A percentile compares a stretch with the other conserved stretches of the same genome.
Conservation (phyloP, 192 early-diverging fungal genomes). For the Gryganskiella cystojenkinii region DNA sequence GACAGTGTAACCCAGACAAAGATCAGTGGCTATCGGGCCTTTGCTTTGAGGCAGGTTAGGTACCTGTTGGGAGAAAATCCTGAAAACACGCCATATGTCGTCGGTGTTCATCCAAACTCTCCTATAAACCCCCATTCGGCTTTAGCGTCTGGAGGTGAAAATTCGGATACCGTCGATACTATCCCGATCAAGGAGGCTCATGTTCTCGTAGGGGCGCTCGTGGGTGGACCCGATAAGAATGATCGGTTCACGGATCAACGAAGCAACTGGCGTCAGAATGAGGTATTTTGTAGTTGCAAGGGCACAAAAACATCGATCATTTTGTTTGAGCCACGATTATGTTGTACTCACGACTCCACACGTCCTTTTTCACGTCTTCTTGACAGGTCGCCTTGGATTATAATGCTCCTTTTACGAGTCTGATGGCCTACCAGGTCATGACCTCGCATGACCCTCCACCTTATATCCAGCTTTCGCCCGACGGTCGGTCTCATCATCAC, state of each 20-base stretch:
- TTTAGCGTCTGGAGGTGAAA: conserved; percentile 58
- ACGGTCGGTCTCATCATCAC: conserved; percentile 15
- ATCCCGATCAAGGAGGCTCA: conserved; percentile 45
- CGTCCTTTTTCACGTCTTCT: neutral
- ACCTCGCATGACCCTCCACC: conserved; percentile 47
- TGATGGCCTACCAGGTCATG: conserved; percentile 61
- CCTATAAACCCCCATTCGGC: conserved; percentile 64
- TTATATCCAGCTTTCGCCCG: conserved; percentile 53
- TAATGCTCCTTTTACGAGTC: conserved; percentile 56
- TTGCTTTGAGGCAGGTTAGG: conserved; percentile 56
- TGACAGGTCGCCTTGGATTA: conserved; percentile 61
- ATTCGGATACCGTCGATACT: conserved; percentile 46
- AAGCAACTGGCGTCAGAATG: conserved; percentile 56
- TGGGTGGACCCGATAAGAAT: conserved; percentile 61
- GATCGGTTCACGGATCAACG: conserved; percentile 60
- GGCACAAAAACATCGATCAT: too few species aligned
- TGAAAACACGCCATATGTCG: conserved; percentile 61
- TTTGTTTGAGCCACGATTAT: neutral
- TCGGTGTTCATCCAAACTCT: conserved; percentile 64
- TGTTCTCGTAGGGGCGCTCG: conserved; percentile 60
- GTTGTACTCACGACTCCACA: neutral
- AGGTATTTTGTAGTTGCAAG: too few species aligned
- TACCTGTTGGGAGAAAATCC: conserved; percentile 65
- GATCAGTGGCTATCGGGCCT: conserved; percentile 4
- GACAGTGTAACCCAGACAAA: neutral